Percentiles rank a stretch among this genome's conserved stretches.
phyloP scores from a whole-genome alignment of 225 moss, liverwort and hornwort genomes.

The Asterella californica region DNA sequence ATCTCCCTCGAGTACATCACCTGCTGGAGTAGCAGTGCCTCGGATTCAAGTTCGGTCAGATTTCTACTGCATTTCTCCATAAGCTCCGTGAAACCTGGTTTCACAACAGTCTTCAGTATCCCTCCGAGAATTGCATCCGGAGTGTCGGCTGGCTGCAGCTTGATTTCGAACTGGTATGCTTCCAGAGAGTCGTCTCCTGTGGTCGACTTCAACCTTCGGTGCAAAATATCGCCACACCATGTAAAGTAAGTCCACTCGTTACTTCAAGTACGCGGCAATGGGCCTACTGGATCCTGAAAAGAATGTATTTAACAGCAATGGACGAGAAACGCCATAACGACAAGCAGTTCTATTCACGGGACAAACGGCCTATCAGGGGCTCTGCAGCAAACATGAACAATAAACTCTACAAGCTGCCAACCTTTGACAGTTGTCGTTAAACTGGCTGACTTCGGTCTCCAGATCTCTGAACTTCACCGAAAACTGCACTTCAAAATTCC shows the following conservation, averaged over 20 bases:
- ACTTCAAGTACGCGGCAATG: too few species aligned
- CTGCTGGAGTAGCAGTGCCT: constrained; percentile 46
- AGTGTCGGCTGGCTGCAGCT: constrained; percentile 55
- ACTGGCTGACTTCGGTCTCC: constrained; percentile 50
- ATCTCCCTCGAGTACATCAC: constrained; percentile 55
- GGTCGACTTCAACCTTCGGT: constrained; percentile 47
- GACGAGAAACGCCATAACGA: too few species aligned
- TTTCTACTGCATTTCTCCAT: constrained; percentile 61
- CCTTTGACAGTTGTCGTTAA: constrained; percentile 59
- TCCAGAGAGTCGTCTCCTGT: constrained; percentile 55
- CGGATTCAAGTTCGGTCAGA: constrained; percentile 49
- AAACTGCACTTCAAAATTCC: constrained; percentile 72
- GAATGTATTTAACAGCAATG: too few species aligned
- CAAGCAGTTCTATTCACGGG: too few species aligned
- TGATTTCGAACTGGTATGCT: constrained; percentile 49
- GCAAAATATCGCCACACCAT: not conserved
- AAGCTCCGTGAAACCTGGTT: constrained; percentile 57
- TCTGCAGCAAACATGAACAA: too few species aligned
- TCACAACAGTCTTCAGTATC: constrained; percentile 51
- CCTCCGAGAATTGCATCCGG: constrained; percentile 64
- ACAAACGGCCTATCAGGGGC: too few species aligned
- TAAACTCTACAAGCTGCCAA: not conserved
- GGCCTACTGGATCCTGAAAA: too few species aligned
- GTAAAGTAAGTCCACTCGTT: not conserved
- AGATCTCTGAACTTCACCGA: constrained; percentile 68